Percentiles rank a stretch among this genome's conserved stretches.
Evolutionary conservation across 768 basidiomycete genomes (phyloP).

Genomic region (Strobilomyces dryophilus): DNA sequence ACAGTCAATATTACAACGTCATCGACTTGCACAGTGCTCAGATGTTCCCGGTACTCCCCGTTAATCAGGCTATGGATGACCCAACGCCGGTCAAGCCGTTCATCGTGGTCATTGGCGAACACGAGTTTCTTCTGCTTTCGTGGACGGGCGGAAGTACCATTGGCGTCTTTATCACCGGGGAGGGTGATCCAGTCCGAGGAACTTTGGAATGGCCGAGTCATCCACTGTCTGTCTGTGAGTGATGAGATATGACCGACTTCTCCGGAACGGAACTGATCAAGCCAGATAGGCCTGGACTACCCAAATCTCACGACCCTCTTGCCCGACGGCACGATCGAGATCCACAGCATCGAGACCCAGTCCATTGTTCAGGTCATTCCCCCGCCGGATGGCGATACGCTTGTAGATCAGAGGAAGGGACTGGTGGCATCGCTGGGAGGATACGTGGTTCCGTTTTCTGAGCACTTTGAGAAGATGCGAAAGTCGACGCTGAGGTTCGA

Average conservation of each 20-base stretch:
- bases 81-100: conserved; percentile 52
- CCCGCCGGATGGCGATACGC: conserved; percentile 35
- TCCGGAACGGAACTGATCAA: background rate
- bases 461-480: conserved; percentile 39
- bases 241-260: background rate
- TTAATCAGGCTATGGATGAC: conserved; percentile 61
- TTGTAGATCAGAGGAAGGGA: conserved; percentile 25
- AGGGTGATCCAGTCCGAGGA: conserved; percentile 86
- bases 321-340: conserved; percentile 71
- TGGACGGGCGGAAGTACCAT: conserved; percentile 80
- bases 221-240: conserved; percentile 73
- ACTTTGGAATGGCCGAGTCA: conserved; percentile 84
- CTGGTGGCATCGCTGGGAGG: conserved; percentile 31
- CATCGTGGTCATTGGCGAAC: conserved; percentile 69
- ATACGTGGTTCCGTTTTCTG: conserved; percentile 40
- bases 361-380: conserved; percentile 64
- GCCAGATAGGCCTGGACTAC: conserved; percentile 63
- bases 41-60: conserved; percentile 68
- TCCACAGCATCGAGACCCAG: conserved; percentile 79
- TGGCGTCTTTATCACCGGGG: conserved; percentile 80
- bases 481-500: conserved; percentile 28
- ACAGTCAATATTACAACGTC: conserved; percentile 68
- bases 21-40: conserved; percentile 73
- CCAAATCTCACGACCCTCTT: conserved; percentile 79
- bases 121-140: conserved; percentile 82